Percentiles rank a stretch among this genome's conserved stretches.
These are phyloP conservation scores for Solanum chiquidenum DNA, from an alignment of 257 asterid species.

Conservation along the genomic window DNA sequence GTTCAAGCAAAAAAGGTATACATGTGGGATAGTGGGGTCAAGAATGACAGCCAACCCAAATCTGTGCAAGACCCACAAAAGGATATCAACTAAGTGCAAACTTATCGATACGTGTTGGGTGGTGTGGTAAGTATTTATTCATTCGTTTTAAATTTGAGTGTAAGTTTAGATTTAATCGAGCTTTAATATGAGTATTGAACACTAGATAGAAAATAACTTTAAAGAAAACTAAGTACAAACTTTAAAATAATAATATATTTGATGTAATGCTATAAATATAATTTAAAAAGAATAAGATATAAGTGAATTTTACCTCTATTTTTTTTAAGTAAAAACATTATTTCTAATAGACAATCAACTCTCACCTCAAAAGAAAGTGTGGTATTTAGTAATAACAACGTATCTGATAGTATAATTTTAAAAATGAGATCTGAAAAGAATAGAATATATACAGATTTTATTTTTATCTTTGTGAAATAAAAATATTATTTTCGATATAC, in stretches of 20 bases:
- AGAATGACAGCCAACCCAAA: conserved; percentile 31
- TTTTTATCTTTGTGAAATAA: neutral
- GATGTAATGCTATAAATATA: too few species aligned
- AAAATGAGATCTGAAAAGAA: neutral
- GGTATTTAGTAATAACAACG: neutral
- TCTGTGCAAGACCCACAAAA: conserved; percentile 35
- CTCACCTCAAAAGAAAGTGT: neutral
- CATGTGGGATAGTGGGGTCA: conserved; percentile 60
- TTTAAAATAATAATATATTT: too few species aligned
- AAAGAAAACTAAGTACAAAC: neutral
- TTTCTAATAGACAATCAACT: too few species aligned
- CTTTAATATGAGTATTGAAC: accelerated
- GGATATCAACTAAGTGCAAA: conserved; percentile 1
- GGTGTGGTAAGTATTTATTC: too few species aligned
- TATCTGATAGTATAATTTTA: neutral
- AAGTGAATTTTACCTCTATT: neutral
- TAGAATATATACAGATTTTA: neutral
- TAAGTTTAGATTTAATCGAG: accelerated
- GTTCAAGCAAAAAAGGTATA: conserved; percentile 18
- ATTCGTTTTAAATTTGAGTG: too few species aligned
- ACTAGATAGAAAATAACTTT: too few species aligned
- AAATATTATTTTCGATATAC: neutral
- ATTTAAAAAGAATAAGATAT: neutral
- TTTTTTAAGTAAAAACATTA: too few species aligned
- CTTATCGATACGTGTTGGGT: too few species aligned